Evolutionary conservation across 1,284 basidiomycete genomes (phyloP), one percentile per base, ranked within the genome.

Genomic region (Rhodotorula sp.): DNA sequence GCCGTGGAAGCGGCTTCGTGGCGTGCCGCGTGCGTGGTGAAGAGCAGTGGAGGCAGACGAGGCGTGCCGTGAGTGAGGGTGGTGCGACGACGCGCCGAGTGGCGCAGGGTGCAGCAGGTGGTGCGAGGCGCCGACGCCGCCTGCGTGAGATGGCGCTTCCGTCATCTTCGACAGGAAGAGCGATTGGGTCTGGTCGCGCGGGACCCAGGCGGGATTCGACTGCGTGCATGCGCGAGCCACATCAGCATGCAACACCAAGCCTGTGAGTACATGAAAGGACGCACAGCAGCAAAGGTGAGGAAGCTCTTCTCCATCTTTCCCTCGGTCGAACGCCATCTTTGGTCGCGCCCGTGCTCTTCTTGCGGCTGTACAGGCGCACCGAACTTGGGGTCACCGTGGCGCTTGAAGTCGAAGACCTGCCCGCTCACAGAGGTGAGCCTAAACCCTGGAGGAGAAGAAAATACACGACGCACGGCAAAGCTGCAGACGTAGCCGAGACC

Each of bases 251-350:
- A n/a, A 46, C 4, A 44, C 8, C 45, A 19, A 17, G 27, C 4
- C 34, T 44, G 58, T 52, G 57, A 21, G 23, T 0, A 3, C 17
- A 55, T 23, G 45, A 23, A n/a, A 55, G 41, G 34, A 62, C 73
- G 27, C 23, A 76, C 76, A 1, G 73, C 72, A 0, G 77, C 76
- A 41, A 99, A 99, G 79, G 93, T 94, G 50, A 98, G 84, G 82
- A 99, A 93, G 78, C 89, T 91, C 84, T 98, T 95, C 85, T 99
- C 96, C 93, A 99, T 97, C 85, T 98, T 97, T 66, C 92, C 91
- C 77, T 95, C 91, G 76, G 91, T 91, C 10, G 91, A 91, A 75
- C 90, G 84, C 84, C 91, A 88, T 64, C 88, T 86, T 78, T 88
- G 88, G 74, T 56, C 54, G 27, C 59, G 48, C 59, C 27, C n/a